Conservation (phyloP, 208 protist species). For the Crithidia expoeki region DNA sequence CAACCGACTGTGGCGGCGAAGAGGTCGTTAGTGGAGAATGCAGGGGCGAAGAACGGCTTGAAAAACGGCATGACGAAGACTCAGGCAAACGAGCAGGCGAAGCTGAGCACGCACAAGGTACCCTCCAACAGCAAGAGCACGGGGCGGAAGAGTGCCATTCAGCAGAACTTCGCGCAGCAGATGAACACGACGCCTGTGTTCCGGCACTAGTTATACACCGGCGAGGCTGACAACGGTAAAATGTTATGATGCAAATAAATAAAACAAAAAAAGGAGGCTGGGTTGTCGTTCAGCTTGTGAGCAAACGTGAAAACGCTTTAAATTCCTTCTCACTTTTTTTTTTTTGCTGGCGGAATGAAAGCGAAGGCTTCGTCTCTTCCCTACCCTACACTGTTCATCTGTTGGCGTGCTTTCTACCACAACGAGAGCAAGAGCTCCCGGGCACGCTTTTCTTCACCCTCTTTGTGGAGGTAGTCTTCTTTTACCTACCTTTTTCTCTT, state of each 20-base stretch:
- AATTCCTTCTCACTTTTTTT: too few species aligned
- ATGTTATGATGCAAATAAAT: too few species aligned
- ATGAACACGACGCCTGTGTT: slow-evolving; percentile 5
- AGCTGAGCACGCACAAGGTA: background rate
- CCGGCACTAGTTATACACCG: background rate
- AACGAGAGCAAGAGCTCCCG: too few species aligned
- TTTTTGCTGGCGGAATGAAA: too few species aligned
- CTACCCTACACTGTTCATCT: too few species aligned
- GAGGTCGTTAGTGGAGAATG: background rate
- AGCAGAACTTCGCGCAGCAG: background rate
- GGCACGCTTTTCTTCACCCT: too few species aligned
- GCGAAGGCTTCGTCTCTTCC: too few species aligned
- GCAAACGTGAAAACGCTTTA: too few species aligned
- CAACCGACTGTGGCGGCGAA: background rate
- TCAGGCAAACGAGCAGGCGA: slow-evolving; percentile 11
- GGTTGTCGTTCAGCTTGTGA: too few species aligned
- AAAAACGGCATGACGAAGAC: slow-evolving; percentile 20
- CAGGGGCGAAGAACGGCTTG: background rate
- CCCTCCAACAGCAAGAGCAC: background rate
- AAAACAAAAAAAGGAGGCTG: too few species aligned
- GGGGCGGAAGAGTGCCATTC: background rate
- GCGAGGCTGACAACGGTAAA: too few species aligned
- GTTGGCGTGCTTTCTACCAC: too few species aligned
- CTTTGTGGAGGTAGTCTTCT: background rate
- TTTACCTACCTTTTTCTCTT: background rate